Evolutionary conservation across 164 flowering plant species (phyloP).

Genomic region (Nymphaea colorata): DNA sequence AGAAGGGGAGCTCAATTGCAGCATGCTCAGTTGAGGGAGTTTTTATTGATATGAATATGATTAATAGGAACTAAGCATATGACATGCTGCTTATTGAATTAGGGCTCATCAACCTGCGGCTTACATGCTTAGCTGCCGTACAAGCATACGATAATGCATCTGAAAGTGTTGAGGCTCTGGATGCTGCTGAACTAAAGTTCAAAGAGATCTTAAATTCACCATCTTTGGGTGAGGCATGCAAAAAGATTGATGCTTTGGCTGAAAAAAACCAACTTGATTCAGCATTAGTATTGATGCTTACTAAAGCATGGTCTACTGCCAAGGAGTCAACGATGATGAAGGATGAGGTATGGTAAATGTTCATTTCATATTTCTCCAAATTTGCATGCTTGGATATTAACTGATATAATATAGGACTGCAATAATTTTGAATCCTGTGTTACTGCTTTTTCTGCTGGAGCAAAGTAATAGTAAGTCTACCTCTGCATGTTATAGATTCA

Average conservation of each 20-base stretch:
- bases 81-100: neutral
- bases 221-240: conserved; percentile 61
- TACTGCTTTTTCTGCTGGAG: no score
- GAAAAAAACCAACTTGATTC: conserved; percentile 81
- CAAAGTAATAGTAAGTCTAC: no score
- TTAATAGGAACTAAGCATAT: neutral
- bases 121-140: conserved; percentile 61
- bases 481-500: no score
- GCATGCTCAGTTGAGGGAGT: no score
- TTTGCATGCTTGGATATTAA: no score
- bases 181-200: conserved; percentile 77
- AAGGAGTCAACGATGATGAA: conserved; percentile 68
- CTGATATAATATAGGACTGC: no score
- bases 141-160: conserved; percentile 67
- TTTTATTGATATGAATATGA: no score
- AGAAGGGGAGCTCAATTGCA: no score
- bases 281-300: conserved; percentile 58
- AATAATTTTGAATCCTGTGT: no score
- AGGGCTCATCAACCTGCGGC: conserved; percentile 65
- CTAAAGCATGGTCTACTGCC: conserved; percentile 91
- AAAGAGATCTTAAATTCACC: conserved; percentile 86
- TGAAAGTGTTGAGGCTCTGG: conserved; percentile 58
- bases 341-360: conserved; percentile 54
- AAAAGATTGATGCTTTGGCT: conserved; percentile 73
- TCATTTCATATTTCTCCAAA: neutral